Evolutionary conservation across 768 basidiomycete species (phyloP), one percentile per base, ranked within the genome.

Genomic region (Chalciporus pseudorubinellus): DNA sequence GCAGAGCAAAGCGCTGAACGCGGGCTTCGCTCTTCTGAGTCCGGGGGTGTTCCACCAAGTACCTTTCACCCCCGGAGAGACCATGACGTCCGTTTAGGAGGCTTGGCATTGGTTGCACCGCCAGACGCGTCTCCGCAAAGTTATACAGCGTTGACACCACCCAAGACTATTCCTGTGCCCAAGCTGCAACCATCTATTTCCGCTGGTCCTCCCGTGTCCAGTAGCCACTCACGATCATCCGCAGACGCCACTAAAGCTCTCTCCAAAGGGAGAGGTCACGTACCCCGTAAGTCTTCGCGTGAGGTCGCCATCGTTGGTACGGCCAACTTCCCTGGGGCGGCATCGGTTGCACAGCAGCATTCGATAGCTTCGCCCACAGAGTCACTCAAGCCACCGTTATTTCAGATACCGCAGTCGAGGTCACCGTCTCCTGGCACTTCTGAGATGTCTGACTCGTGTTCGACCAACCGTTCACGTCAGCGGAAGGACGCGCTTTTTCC

Each of bases 21-120:
- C 58, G 46, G 39, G 3, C 20, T 21, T 26, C 51, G 58, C 60
- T 41, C 50, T 52, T 53, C 59, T 67, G 54, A 55, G 50, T 60
- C 53, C 51, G 55, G 48, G 68, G 60, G 65, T 60, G 59, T 63
- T 51, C 63, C 66, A 38, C 59, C 67, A 6, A 52, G 64, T 39
- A 57, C 58, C 52, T 55, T 74, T 50, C 72, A 69, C 40, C 68
- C 77, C 34, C 70, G 73, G 49, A 72, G 76, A 19, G 72, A 73
- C 16, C 58, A 74, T 47, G 67, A 72, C 48, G 69, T 72, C 33
- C 70, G 69, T 57, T 60, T 50, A 14, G 48, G 45, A 10, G 80
- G 81, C 47, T 74, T 89, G 21, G 82, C 86, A 46, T 74, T 89
- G 56, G 82, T 89, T 53, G 84, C 84, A 47, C 87, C 86, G 44